These are phyloP conservation scores for Sequoiadendron giganteum DNA, from an alignment of 75 land plant species.

Conservation along the genomic window DNA sequence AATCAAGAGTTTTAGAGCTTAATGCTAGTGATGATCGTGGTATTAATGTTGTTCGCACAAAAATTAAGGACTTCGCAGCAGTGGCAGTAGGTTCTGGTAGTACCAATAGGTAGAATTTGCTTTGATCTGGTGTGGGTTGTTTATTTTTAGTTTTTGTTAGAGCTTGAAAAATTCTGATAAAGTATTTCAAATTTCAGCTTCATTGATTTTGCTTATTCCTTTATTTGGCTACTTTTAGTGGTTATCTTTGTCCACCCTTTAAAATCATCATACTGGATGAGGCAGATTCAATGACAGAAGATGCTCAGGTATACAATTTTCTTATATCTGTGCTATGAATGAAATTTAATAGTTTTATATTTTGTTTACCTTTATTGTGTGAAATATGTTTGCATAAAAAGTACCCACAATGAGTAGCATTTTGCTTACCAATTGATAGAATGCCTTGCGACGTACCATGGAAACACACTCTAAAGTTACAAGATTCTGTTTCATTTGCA, in stretches of 20 bases:
- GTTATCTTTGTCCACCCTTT: slow-evolving; percentile 91
- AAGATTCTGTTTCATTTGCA: slow-evolving; percentile 94
- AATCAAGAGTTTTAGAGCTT: slow-evolving; percentile 90
- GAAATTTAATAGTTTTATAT: background rate
- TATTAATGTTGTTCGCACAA: slow-evolving; percentile 97
- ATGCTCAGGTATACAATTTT: slow-evolving; percentile 77
- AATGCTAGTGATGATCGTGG: slow-evolving; percentile 99
- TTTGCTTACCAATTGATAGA: slow-evolving; percentile 38
- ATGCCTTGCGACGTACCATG: slow-evolving; percentile 98
- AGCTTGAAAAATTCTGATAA: background rate
- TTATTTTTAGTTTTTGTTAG: background rate
- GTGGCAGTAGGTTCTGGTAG: slow-evolving; percentile 87
- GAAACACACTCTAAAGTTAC: slow-evolving; percentile 98
- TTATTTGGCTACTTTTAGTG: slow-evolving; percentile 32
- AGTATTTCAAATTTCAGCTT: background rate
- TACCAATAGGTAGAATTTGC: slow-evolving; percentile 39
- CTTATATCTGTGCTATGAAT: background rate
- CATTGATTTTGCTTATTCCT: background rate
- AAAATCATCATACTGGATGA: slow-evolving; percentile 94
- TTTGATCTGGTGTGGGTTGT: background rate
- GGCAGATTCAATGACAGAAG: slow-evolving; percentile 99
- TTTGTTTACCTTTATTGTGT: background rate
- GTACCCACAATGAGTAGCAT: background rate
- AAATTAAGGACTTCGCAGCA: slow-evolving; percentile 96
- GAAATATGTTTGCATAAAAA: background rate